phyloP scores from a whole-genome alignment of 495 filamentous ascomycete genomes.

The Penicillium robsamsonii region DNA sequence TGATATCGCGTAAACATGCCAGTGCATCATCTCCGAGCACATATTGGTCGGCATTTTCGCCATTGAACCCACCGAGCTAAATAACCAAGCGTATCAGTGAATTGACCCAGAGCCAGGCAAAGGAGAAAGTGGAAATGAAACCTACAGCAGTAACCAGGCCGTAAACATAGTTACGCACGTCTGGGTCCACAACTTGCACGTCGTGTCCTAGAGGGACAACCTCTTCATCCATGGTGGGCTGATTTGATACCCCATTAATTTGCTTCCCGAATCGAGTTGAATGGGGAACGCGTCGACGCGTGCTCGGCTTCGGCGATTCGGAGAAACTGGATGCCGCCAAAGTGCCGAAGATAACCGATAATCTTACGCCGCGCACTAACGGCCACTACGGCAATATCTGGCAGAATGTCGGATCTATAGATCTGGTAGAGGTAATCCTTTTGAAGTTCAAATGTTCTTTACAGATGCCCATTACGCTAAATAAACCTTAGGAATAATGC shows the following conservation, averaged over 20 bases:
- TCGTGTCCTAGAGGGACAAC: conserved; percentile 35
- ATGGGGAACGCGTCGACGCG: conserved; percentile 36
- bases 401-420: conserved; percentile 5
- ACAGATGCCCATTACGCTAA: background rate
- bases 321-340: conserved; percentile 30
- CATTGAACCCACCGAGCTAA: conserved; percentile 83
- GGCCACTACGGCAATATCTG: conserved; percentile 1
- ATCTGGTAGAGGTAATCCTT: background rate
- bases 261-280: conserved; percentile 26
- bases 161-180: conserved; percentile 87
- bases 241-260: conserved; percentile 7
- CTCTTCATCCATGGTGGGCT: conserved; percentile 43
- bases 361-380: background rate
- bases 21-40: conserved; percentile 89
- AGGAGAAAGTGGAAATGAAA: conserved; percentile 18
- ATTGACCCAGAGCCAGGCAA: background rate
- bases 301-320: conserved; percentile 28
- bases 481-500: background rate
- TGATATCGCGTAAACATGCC: conserved; percentile 87
- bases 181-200: conserved; percentile 68
- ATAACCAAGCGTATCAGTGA: conserved; percentile 24
- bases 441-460: background rate
- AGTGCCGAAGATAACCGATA: conserved; percentile 46
- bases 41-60: conserved; percentile 79
- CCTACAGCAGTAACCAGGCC: conserved; percentile 88